Evolutionary conservation across 2,329 filamentous ascomycete genomes (phyloP).

Genomic region (Ophiocordyceps sinensis): DNA sequence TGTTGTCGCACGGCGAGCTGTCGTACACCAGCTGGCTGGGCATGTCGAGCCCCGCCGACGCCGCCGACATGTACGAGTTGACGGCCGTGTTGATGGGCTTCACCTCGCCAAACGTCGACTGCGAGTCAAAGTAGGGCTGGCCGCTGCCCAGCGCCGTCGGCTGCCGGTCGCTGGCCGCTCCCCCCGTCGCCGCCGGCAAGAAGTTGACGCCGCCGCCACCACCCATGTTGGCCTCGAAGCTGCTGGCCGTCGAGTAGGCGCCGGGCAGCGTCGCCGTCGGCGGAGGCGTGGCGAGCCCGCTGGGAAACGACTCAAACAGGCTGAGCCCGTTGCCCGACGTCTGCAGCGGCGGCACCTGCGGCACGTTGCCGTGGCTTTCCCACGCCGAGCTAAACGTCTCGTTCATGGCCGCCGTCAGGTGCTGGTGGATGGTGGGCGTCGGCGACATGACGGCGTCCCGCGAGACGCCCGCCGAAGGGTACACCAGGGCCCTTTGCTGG

Average conservation of each 20-base stretch:
- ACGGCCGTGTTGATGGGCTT: conserved; percentile 18
- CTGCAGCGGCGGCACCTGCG: conserved; percentile 19
- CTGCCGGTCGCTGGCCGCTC: conserved; percentile 11
- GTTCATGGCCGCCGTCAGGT: conserved; percentile 39
- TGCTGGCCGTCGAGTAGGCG: conserved; percentile 25
- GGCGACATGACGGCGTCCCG: conserved; percentile 38
- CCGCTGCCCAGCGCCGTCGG: conserved; percentile 10
- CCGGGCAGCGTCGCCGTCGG: conserved; percentile 36
- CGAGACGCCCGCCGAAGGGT: conserved; percentile 17
- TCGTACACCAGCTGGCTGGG: conserved; percentile 20
- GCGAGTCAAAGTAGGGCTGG: conserved; percentile 19
- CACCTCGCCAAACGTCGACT: conserved; percentile 16
- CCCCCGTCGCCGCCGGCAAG: conserved; percentile 14
- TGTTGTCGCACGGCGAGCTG: conserved; percentile 15
- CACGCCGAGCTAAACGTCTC: conserved; percentile 39
- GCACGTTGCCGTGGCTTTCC: conserved; percentile 16
- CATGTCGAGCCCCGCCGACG: conserved; percentile 16
- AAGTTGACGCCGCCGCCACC: conserved; percentile 12
- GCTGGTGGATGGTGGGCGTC: conserved; percentile 32
- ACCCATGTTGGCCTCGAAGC: conserved; percentile 26
- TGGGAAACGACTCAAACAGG: conserved; percentile 35
- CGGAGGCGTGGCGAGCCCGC: conserved; percentile 41
- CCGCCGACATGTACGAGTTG: conserved; percentile 14
- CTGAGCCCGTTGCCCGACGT: conserved; percentile 19
- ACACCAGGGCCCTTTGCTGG: conserved; percentile 31